phyloP scores from a whole-genome alignment of 139 green algal genomes.

The Nannochloris sp. region DNA sequence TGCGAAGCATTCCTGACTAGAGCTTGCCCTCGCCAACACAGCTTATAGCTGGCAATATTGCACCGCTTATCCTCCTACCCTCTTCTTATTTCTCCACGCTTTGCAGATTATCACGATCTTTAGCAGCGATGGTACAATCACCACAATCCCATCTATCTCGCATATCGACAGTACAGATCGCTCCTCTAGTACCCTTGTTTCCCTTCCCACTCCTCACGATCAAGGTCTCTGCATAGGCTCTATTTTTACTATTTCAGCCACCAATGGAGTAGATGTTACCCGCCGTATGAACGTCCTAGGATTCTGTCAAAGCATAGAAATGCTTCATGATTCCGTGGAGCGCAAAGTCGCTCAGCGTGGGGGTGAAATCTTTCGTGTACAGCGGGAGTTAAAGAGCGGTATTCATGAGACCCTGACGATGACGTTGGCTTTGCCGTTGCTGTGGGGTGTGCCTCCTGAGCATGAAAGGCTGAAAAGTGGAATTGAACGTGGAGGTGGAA shows the following conservation, averaged over 20 bases:
- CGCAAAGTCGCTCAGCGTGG: conserved; percentile 26
- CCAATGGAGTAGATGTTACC: conserved; percentile 52
- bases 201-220: conserved; percentile 50
- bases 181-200: too few species aligned
- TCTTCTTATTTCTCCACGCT: too few species aligned
- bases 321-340: conserved; percentile 36
- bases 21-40: too few species aligned
- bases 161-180: background rate
- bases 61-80: too few species aligned
- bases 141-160: background rate
- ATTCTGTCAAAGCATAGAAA: conserved; percentile 59
- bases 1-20: too few species aligned
- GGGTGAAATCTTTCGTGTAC: conserved; percentile 40
- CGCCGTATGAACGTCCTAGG: conserved; percentile 56
- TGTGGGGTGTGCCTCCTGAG: conserved; percentile 70
- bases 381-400: conserved; percentile 36
- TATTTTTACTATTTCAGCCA: conserved; percentile 58
- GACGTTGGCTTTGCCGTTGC: conserved; percentile 58
- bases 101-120: conserved; percentile 13
- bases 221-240: conserved; percentile 68
- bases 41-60: too few species aligned
- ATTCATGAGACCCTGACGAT: conserved; percentile 58
- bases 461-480: conserved; percentile 48
- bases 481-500: conserved; percentile 11
- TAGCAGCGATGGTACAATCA: conserved; percentile 1